These are phyloP conservation scores for Raffaelea arxii DNA, from an alignment of 2,329 filamentous ascomycete genomes.

Conservation along the genomic window DNA sequence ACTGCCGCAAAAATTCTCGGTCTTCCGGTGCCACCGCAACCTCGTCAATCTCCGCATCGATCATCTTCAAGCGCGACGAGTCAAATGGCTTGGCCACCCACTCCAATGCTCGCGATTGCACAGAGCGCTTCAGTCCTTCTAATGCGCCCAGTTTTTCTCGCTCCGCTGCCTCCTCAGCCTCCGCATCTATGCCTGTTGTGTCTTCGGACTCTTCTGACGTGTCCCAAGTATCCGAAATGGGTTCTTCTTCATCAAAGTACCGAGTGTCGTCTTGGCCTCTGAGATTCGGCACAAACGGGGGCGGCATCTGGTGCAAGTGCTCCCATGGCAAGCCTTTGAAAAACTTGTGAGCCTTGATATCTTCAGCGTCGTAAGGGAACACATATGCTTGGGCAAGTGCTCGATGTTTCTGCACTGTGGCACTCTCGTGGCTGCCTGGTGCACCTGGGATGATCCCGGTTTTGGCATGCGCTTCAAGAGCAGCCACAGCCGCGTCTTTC, in stretches of 20 bases:
- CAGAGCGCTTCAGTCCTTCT: slow-evolving; percentile 25
- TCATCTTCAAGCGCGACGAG: slow-evolving; percentile 33
- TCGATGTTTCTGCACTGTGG: slow-evolving; percentile 8
- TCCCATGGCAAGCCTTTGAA: slow-evolving; percentile 76
- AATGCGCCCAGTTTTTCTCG: slow-evolving; percentile 24
- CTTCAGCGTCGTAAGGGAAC: slow-evolving; percentile 72
- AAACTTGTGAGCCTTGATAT: slow-evolving; percentile 84
- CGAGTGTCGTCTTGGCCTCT: slow-evolving; percentile 62
- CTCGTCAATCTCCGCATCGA: slow-evolving; percentile 38
- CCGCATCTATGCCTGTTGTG: not conserved
- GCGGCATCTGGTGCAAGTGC: slow-evolving; percentile 56
- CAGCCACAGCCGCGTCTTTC: slow-evolving; percentile 40
- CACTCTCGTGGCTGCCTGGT: not conserved
- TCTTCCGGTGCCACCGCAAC: slow-evolving; percentile 20
- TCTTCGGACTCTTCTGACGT: slow-evolving; percentile 1
- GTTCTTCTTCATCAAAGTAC: slow-evolving; percentile 78
- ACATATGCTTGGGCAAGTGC: slow-evolving; percentile 50
- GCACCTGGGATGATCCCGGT: not conserved
- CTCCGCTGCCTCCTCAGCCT: slow-evolving; percentile 5
- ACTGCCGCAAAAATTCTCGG: slow-evolving; percentile 36
- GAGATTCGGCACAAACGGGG: slow-evolving; percentile 74
- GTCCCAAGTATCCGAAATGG: slow-evolving; percentile 46
- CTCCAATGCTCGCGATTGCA: slow-evolving; percentile 33
- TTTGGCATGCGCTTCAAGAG: not conserved
- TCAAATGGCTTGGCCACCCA: slow-evolving; percentile 40